Evolutionary conservation across 2,329 filamentous ascomycete genomes (phyloP), one percentile per base, ranked within the genome.

Genomic region (Aureobasidium sp.): DNA sequence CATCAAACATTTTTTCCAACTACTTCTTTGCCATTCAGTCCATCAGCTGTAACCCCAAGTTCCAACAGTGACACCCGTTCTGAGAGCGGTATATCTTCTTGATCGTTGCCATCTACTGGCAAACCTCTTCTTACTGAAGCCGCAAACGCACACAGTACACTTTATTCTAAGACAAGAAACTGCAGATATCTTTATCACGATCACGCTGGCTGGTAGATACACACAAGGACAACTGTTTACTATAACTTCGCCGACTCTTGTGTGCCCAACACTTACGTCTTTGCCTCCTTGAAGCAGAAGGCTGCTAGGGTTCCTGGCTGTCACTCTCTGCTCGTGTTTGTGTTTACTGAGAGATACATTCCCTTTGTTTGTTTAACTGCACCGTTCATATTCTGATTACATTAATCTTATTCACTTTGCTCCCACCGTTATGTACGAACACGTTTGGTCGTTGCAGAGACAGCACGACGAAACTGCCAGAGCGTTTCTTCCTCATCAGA

Each of bases 381-480:
- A 39, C 41, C 55, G 55, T 58, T 58, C 42, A 34, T 42, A 8
- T n/a, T 58, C 55, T 36, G 9, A 31, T 58, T 58, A 48, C 44
- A 60, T 58, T 51, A 49, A 49, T 51, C 57, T 49, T 51, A 51
- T 51, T 49, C 57, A 51, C 44, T 51, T 51, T 29, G 41, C 22
- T 60, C n/a, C 5, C n/a, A 36, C 57, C 57, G 57, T 60, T 60
- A n/a, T 39, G 31, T 48, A 59, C 55, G 41, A 39, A 59, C 45
- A 60, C 45, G 57, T 60, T 60, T 42, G 36, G 55, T 59, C 55
- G 55, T 59, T 59, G 9, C 31, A 48, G 29, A 42, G 22, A 29
- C 42, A 59, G 41, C 55, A 59, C 29, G 48, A 59, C 55, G 22
- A 34, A 34, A 34, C 31, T 48, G 55, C 34, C 55, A 47, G 9